These are phyloP conservation scores for Fraxinus albicans DNA, from an alignment of 305 asterid species.

Conservation along the genomic window DNA sequence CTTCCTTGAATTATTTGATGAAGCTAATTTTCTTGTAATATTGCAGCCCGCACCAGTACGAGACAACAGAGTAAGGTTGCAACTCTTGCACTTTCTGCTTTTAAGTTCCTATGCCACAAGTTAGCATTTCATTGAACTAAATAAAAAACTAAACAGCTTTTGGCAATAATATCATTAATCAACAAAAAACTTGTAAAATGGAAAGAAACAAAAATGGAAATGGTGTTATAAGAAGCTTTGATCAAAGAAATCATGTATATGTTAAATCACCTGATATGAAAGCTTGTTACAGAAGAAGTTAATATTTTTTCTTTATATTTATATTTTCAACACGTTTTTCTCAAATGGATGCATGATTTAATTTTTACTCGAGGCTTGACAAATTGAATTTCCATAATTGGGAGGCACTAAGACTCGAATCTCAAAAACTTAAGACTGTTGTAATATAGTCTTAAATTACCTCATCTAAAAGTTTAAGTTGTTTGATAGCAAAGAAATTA, in stretches of 20 bases:
- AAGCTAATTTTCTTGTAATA: conserved; percentile 18
- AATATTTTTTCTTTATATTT: background rate
- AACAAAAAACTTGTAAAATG: background rate
- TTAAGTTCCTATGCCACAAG: conserved; percentile 39
- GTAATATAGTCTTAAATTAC: background rate
- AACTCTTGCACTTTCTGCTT: conserved; percentile 30
- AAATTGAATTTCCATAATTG: background rate
- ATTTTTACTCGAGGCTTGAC: background rate
- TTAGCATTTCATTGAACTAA: conserved; percentile 9
- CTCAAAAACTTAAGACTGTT: background rate
- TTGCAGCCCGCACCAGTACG: conserved; percentile 25
- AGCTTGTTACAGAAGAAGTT: background rate
- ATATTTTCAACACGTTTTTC: background rate
- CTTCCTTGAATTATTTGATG: conserved; percentile 27
- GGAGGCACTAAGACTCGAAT: background rate
- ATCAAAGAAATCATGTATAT: background rate
- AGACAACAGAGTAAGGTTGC: conserved; percentile 23
- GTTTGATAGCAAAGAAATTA: background rate
- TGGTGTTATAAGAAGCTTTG: background rate
- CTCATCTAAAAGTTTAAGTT: background rate
- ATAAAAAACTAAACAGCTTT: background rate
- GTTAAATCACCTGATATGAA: background rate
- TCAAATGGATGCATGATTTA: background rate
- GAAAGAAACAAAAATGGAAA: background rate
- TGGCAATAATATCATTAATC: background rate